Evolutionary conservation across 2,329 filamentous ascomycete genomes (phyloP).

Genomic region (Lojkania enalia): DNA sequence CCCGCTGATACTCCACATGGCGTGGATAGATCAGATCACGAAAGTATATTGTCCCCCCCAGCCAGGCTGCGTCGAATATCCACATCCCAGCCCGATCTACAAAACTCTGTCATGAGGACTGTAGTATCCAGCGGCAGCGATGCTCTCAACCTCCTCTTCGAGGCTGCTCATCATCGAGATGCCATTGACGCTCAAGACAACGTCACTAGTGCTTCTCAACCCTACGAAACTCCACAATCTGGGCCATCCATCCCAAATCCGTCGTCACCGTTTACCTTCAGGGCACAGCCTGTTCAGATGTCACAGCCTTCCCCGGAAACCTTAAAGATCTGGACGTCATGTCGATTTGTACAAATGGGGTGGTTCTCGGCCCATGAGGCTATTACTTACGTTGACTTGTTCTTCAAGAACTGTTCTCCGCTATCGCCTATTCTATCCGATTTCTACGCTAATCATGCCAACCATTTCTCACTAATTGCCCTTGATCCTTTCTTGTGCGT

Average conservation of each 20-base stretch:
- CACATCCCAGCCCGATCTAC: conserved; percentile 40
- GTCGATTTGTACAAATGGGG: conserved; percentile 59
- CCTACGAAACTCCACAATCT: conserved; percentile 43
- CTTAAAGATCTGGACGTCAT: conserved; percentile 53
- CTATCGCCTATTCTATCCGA: conserved; percentile 56
- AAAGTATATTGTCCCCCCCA: conserved; percentile 32
- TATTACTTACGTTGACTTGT: conserved; percentile 56
- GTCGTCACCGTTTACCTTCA: conserved; percentile 38
- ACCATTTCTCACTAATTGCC: conserved; percentile 54
- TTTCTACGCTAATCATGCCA: conserved; percentile 54
- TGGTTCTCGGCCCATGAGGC: conserved; percentile 60
- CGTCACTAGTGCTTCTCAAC: conserved; percentile 34
- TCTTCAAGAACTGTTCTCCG: conserved; percentile 56
- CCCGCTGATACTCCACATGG: conserved; percentile 32
- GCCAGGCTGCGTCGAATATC: conserved; percentile 36
- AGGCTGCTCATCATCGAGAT: conserved; percentile 50
- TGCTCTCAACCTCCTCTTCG: conserved; percentile 57
- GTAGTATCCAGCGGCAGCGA: conserved; percentile 59
- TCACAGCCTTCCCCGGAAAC: conserved; percentile 45
- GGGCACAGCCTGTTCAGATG: conserved; percentile 43
- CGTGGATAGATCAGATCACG: conserved; percentile 23
- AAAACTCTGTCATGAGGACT: conserved; percentile 50
- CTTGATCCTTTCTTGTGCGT: conserved; percentile 58
- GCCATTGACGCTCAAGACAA: conserved; percentile 39
- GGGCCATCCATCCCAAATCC: conserved; percentile 25